These are phyloP conservation scores for Claviceps cyperi DNA, from an alignment of 2,329 filamentous ascomycete genomes.

Conservation along the genomic window DNA sequence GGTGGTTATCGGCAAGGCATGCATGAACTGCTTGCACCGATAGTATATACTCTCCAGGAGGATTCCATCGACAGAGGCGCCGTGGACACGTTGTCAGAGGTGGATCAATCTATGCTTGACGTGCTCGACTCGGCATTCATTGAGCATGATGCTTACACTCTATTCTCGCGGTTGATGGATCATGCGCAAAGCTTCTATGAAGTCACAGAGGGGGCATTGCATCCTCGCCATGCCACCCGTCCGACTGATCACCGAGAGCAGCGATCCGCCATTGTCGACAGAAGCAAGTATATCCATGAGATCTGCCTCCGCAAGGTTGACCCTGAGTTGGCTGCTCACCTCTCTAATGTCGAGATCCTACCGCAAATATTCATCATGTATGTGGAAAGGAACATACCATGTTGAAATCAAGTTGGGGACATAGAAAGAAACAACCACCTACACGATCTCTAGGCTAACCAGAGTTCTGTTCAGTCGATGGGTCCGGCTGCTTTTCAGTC, in stretches of 20 bases:
- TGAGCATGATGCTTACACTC: constrained; percentile 79
- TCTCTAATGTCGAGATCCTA: constrained; percentile 74
- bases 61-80: constrained; percentile 53
- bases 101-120: constrained; percentile 43
- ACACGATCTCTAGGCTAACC: constrained; percentile 2
- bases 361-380: constrained; percentile 94
- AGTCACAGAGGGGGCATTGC: constrained; percentile 23
- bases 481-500: constrained; percentile 83
- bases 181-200: constrained; percentile 79
- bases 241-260: constrained; percentile 17
- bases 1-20: constrained; percentile 95
- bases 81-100: constrained; percentile 16
- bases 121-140: constrained; percentile 60
- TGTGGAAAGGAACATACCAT: constrained; percentile 13
- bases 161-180: constrained; percentile 83
- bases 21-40: constrained; percentile 87
- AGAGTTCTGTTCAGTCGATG: constrained; percentile 49
- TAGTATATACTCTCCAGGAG: constrained; percentile 69
- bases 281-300: constrained; percentile 79
- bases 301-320: constrained; percentile 65
- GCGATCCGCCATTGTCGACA: constrained; percentile 55
- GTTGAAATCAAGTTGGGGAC: neutral
- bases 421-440: neutral
- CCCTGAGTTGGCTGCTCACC: constrained; percentile 66
- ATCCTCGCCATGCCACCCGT: constrained; percentile 8